Conservation (phyloP, 129 eudicot species). For the Flaveria bidentis region DNA sequence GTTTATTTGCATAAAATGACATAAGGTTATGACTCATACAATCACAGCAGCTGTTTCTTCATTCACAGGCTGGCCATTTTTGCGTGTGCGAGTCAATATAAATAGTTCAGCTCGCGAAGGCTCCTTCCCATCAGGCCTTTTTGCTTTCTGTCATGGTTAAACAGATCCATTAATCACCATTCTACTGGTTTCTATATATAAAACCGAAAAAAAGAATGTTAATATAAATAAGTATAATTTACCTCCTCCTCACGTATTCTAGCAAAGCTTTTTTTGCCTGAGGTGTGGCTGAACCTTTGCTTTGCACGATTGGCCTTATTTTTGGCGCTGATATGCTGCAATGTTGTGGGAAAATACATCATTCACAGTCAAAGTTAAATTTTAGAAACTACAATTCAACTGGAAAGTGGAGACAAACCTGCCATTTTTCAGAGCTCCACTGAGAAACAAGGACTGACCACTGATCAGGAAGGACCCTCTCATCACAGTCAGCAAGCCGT, state of each 20-base stretch:
- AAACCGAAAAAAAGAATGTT: background rate
- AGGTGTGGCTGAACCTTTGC: conserved; percentile 40
- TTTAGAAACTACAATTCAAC: background rate
- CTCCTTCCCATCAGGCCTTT: conserved; percentile 57
- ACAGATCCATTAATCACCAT: background rate
- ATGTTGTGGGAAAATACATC: background rate
- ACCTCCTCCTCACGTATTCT: conserved; percentile 57
- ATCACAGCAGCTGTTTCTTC: conserved; percentile 54
- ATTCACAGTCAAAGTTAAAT: background rate
- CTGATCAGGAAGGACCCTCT: conserved; percentile 61
- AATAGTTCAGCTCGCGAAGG: conserved; percentile 54
- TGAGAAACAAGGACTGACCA: conserved; percentile 52
- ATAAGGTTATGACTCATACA: conserved; percentile 31
- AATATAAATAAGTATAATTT: conserved; percentile 16
- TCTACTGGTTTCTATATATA: background rate
- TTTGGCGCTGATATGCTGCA: conserved; percentile 48
- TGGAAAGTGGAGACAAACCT: conserved; percentile 31
- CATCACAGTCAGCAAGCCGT: conserved; percentile 57
- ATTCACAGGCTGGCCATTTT: conserved; percentile 60
- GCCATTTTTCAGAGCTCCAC: conserved; percentile 49
- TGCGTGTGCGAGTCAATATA: conserved; percentile 57
- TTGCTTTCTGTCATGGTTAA: conserved; percentile 39
- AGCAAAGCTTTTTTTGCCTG: conserved; percentile 63
- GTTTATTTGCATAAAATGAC: conserved; percentile 14
- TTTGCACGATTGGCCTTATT: conserved; percentile 55